A percentile compares a stretch with the other conserved stretches of the same genome.
Evolutionary conservation across 2,329 filamentous ascomycete genomes (phyloP).

Genomic region (Fusarium avenaceum): DNA sequence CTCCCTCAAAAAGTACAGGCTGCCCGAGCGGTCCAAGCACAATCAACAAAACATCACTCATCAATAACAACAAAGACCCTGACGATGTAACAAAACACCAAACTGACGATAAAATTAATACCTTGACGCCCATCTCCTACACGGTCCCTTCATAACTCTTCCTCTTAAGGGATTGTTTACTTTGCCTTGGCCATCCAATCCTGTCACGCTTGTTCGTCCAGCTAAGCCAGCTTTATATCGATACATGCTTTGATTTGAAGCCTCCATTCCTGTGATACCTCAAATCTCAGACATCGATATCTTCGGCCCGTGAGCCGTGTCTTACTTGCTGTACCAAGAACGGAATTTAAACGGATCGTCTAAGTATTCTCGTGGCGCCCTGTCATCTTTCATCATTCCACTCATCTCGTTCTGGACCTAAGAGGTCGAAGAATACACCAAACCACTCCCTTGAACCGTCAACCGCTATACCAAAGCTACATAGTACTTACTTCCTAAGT

Average conservation of each 20-base stretch:
- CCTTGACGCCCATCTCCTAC: not conserved
- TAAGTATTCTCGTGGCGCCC: constrained; percentile 20
- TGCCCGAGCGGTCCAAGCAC: constrained; percentile 36
- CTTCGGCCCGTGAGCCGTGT: constrained; percentile 43
- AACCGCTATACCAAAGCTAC: not conserved
- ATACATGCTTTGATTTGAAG: constrained; percentile 18
- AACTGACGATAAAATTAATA: constrained; percentile 3
- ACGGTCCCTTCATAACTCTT: constrained; percentile 7
- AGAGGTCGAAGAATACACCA: constrained; percentile 6
- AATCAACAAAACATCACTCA: constrained; percentile 29
- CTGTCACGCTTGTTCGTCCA: not conserved
- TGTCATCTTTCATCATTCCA: constrained; percentile 39
- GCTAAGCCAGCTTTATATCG: constrained; percentile 2
- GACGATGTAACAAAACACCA: constrained; percentile 6
- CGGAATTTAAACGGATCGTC: constrained; percentile 22
- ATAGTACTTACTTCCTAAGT: not conserved
- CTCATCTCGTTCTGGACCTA: constrained; percentile 27
- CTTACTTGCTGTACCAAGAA: constrained; percentile 25
- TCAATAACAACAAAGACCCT: constrained; percentile 23
- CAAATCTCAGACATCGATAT: constrained; percentile 25
- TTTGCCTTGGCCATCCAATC: constrained; percentile 9
- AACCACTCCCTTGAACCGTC: constrained; percentile 10
- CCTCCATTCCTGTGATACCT: constrained; percentile 37
- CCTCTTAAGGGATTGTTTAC: not conserved
- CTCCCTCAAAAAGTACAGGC: constrained; percentile 1